Evolutionary conservation across 1,284 basidiomycete genomes (phyloP), one percentile per base, ranked within the genome.

Genomic region (Bothia castanella): DNA sequence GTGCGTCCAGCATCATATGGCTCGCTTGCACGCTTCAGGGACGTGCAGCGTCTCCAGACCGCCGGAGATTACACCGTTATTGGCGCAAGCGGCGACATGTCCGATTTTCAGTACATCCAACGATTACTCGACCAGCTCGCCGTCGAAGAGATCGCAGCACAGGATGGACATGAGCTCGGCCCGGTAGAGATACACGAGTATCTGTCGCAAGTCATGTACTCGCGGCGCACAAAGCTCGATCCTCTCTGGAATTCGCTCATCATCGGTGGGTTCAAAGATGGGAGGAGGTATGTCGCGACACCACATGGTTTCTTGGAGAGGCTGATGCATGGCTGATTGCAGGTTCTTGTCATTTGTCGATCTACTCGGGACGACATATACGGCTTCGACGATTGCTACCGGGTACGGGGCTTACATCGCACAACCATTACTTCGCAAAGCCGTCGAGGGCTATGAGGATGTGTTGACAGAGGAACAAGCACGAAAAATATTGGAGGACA

Each of bases 361-460:
- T 70, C 77, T 99, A n/a, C 77, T 97, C 16, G 97, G 97, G 27
- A 97, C 93, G 21, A 98, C 97, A 0, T 99, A 98, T 68, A 82
- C 88, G 11, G 83, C 94, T 9, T 87, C 91, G n/a, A 96, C 94
- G 6, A 83, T 99, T 34, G 97, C 96, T 2, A 98, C 97, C 0
- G 96, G 97, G 1, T 98, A 92, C 69, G 97, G 96, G n/a, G 79
- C 87, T 17, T 88, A 96, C 71, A 88, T 99, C 49, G 96, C 96
- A 3, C 89, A 93, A 62, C 97, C 97, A 0, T 74, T 99, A 16
- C 78, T 99, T 30, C 84, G 96, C 36, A 89, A 89, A 61, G 92
- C 89, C 21, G 88, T 93, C 14, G 93, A 99, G 69, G 91, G 90
- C 3, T 74, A 76, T 20, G 89, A 94, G 61, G 78, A 87, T 40